phyloP scores from a whole-genome alignment of 345 rosid species.

The Lenwebbia sp. region DNA sequence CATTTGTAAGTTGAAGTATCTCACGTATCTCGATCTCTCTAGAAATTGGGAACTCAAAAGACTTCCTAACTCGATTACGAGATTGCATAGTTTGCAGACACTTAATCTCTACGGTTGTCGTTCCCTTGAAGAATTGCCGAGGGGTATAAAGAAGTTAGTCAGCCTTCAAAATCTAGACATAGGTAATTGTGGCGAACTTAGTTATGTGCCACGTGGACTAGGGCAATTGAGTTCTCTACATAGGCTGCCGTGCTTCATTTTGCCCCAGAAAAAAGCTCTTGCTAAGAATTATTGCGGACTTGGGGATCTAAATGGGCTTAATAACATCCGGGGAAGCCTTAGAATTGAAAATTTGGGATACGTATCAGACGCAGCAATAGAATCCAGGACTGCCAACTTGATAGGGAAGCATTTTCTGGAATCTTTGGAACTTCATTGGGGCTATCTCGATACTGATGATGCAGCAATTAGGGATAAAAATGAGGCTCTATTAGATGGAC shows the following conservation, averaged over 20 bases:
- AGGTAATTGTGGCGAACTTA: fast-evolving
- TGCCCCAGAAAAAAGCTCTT: background rate
- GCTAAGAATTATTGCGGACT: background rate
- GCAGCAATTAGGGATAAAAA: fast-evolving
- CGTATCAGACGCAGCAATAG: fast-evolving
- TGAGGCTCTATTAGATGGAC: background rate
- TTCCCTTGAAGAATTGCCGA: background rate
- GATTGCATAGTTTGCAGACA: background rate
- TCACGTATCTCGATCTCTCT: no score
- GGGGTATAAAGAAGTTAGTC: fast-evolving
- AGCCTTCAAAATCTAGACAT: background rate
- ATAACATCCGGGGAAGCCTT: background rate
- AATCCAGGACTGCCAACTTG: background rate
- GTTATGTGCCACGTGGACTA: fast-evolving
- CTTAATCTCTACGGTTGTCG: fast-evolving
- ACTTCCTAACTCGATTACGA: background rate
- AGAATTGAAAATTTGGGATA: background rate
- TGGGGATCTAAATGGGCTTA: background rate
- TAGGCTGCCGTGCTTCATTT: background rate
- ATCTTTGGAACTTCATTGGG: fast-evolving
- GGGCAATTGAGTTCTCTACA: background rate
- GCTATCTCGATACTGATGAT: fast-evolving
- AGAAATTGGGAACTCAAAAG: fast-evolving
- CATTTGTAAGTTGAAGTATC: no score
- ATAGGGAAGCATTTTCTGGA: fast-evolving